Conservation (phyloP, 2,329 filamentous ascomycete species). For the Exophiala alcalophila region DNA sequence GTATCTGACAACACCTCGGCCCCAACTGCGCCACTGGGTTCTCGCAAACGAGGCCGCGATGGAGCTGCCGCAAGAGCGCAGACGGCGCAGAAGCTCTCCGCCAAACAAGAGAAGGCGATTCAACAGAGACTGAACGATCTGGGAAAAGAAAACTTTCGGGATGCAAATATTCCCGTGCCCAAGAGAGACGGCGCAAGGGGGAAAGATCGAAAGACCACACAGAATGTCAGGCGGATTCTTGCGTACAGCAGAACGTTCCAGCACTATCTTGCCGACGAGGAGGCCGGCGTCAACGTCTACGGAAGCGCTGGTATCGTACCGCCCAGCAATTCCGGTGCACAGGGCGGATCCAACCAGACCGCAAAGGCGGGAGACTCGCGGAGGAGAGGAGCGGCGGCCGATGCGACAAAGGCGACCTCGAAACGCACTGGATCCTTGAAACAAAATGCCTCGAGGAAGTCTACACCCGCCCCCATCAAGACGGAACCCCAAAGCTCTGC, state of each 20-base stretch:
- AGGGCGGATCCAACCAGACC: conserved; percentile 7
- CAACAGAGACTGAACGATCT: conserved; percentile 78
- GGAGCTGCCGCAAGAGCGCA: conserved; percentile 38
- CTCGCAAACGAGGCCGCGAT: conserved; percentile 57
- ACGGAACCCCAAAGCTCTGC: conserved; percentile 2
- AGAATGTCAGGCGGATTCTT: conserved; percentile 48
- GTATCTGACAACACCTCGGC: conserved; percentile 71
- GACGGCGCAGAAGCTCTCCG: conserved; percentile 63
- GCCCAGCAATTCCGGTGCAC: conserved; percentile 17
- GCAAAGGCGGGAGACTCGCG: conserved; percentile 26
- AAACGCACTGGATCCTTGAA: conserved; percentile 12
- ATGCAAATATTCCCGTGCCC: conserved; percentile 57
- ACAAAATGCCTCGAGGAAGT: conserved; percentile 13
- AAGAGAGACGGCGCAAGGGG: conserved; percentile 48
- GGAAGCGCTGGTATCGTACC: conserved; percentile 16
- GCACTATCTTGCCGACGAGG: conserved; percentile 52
- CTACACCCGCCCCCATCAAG: conserved; percentile 11
- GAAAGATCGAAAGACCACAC: conserved; percentile 44
- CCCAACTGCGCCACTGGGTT: conserved; percentile 45
- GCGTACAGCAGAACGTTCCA: conserved; percentile 50
- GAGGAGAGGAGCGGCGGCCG: conserved; percentile 32
- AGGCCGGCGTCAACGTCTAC: conserved; percentile 39
- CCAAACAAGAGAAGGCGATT: conserved; percentile 78
- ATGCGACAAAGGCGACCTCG: conserved; percentile 20
- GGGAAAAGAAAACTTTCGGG: conserved; percentile 73